These are phyloP conservation scores for Emmonsia crescens DNA, from an alignment of 2,329 filamentous ascomycete species.

Conservation along the genomic window DNA sequence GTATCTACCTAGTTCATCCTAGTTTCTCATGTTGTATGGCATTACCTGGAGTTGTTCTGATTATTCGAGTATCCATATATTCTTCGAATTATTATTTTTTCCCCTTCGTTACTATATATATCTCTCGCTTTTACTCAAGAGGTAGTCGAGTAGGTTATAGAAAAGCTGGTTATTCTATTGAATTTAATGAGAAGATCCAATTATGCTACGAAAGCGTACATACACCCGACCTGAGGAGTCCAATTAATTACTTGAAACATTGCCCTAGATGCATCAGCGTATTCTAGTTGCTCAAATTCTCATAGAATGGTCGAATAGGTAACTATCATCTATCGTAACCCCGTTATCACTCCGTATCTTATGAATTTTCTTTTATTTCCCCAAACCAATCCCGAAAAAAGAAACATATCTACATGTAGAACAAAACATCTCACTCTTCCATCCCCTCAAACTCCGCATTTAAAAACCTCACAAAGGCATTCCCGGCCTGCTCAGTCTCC, in stretches of 20 bases:
- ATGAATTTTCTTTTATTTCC: background rate
- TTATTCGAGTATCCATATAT: background rate
- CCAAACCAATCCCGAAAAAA: background rate
- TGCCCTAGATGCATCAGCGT: background rate
- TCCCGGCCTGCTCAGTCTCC: conserved; percentile 26
- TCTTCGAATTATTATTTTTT: background rate
- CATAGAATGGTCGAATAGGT: background rate
- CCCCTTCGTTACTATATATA: background rate
- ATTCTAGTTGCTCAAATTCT: background rate
- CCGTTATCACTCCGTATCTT: background rate
- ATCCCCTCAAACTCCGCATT: conserved; percentile 33
- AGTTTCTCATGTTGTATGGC: background rate
- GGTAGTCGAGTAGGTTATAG: background rate
- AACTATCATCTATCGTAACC: background rate
- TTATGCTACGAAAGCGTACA: background rate
- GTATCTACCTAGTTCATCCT: background rate
- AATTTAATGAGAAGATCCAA: background rate
- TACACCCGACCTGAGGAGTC: background rate
- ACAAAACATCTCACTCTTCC: background rate
- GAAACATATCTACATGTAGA: background rate
- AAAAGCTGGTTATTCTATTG: background rate
- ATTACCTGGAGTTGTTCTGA: background rate
- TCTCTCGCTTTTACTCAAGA: background rate
- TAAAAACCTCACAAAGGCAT: conserved; percentile 38
- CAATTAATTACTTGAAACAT: background rate